These are phyloP conservation scores for Yamadazyma diddensiae DNA, from an alignment of 1,139 yeast genomes.

Conservation along the genomic window DNA sequence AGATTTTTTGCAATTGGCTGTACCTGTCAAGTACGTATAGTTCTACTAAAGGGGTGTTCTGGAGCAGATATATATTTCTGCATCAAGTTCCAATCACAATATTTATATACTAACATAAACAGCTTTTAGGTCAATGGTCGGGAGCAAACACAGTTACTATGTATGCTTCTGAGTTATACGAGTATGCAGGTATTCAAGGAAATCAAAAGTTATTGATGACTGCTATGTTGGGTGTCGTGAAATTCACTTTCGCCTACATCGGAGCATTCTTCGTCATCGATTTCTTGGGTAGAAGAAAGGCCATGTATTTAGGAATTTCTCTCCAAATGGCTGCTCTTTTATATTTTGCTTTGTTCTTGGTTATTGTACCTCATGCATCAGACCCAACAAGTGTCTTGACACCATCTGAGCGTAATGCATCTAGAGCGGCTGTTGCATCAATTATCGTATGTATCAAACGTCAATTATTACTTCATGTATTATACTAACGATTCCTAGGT, in stretches of 20 bases:
- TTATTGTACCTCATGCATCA: constrained; percentile 46
- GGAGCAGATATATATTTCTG: too few relatives aligned
- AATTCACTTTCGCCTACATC: constrained; percentile 41
- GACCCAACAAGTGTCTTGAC: constrained; percentile 24
- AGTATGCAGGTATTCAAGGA: constrained; percentile 44
- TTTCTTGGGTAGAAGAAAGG: constrained; percentile 42
- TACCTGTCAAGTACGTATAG: constrained; percentile 45
- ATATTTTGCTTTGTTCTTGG: constrained; percentile 46
- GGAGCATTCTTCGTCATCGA: constrained; percentile 49
- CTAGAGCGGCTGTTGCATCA: constrained; percentile 54
- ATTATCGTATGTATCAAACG: too few relatives aligned
- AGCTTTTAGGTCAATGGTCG: constrained; percentile 59
- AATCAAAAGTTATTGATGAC: constrained; percentile 42
- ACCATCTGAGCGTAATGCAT: constrained; percentile 33
- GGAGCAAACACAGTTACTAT: constrained; percentile 65
- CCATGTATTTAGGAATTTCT: constrained; percentile 38
- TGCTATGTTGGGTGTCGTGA: constrained; percentile 48
- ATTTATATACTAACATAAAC: too few relatives aligned
- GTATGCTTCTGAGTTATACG: constrained; percentile 55
- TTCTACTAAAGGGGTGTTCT: too few relatives aligned
- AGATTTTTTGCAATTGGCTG: constrained; percentile 44
- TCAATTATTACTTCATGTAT: too few relatives aligned
- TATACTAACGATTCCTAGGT: constrained; percentile 48
- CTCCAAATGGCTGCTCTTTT: constrained; percentile 29
- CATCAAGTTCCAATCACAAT: too few relatives aligned